phyloP scores from a whole-genome alignment of 345 rosid species.

The Fremontodendron californicum region DNA sequence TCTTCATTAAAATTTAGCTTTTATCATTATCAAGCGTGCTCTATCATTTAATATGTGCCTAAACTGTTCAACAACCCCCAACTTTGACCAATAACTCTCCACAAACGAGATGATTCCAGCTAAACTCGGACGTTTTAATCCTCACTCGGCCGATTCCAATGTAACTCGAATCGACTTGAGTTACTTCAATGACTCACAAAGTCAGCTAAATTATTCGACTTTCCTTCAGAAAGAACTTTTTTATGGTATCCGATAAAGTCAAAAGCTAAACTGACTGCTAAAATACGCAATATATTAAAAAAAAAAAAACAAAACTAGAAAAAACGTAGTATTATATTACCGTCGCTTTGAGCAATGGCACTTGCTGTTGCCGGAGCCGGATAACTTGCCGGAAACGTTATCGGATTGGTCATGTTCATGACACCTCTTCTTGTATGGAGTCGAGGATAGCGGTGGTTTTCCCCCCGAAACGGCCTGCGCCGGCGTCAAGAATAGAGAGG shows the following conservation, averaged over 20 bases:
- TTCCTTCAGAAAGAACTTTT: not conserved
- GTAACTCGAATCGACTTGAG: not conserved
- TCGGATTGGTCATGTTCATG: constrained; percentile 65
- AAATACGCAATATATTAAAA: constrained; percentile 14
- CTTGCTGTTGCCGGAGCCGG: constrained; percentile 60
- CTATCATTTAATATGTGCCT: not conserved
- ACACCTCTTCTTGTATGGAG: constrained; percentile 62
- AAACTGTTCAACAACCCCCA: constrained; percentile 8
- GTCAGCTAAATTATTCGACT: not conserved
- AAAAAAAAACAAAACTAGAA: not conserved
- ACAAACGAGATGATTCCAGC: not conserved
- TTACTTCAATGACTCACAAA: not conserved
- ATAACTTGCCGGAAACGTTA: constrained; percentile 48
- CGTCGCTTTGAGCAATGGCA: constrained; percentile 90
- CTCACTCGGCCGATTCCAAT: constrained; percentile 7
- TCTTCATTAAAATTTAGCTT: not conserved
- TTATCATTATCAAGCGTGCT: constrained; percentile 36
- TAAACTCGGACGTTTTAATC: not conserved
- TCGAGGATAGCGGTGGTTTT: constrained; percentile 67
- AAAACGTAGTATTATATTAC: constrained; percentile 25
- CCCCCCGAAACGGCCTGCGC: constrained; percentile 55
- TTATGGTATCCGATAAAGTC: not conserved
- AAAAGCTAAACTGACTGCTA: constrained; percentile 1
- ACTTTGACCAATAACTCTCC: constrained; percentile 24
- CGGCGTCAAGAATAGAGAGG: constrained; percentile 56